Conservation (phyloP, 768 basidiomycete species). For the Serendipita indica region DNA sequence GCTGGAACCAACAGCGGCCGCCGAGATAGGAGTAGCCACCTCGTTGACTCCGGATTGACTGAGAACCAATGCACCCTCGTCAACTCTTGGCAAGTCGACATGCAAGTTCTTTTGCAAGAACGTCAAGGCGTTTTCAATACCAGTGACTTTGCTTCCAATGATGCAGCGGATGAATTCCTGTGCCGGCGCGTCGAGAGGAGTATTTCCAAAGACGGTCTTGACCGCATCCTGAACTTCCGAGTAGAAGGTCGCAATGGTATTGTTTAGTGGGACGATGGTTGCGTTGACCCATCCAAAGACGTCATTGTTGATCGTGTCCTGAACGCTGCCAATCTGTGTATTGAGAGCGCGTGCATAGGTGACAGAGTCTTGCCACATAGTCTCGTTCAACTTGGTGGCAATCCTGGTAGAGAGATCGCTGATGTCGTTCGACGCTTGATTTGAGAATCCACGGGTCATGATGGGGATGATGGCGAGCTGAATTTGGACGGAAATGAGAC, state of each 20-base stretch:
- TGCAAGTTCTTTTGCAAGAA: constrained; percentile 82
- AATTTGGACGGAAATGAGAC: constrained; percentile 69
- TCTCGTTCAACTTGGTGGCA: constrained; percentile 58
- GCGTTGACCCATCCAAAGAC: constrained; percentile 92
- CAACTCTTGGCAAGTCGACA: constrained; percentile 65
- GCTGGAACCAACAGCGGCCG: constrained; percentile 47
- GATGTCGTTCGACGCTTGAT: constrained; percentile 43
- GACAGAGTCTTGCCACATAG: constrained; percentile 69
- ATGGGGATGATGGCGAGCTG: constrained; percentile 72
- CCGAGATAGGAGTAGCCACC: constrained; percentile 59
- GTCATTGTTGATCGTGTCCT: constrained; percentile 67
- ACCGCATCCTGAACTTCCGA: constrained; percentile 67
- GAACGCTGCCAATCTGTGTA: constrained; percentile 46
- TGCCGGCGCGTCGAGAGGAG: constrained; percentile 64
- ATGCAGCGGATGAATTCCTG: constrained; percentile 82
- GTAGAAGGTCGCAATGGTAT: constrained; percentile 77
- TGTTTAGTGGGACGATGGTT: constrained; percentile 77
- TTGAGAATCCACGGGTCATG: constrained; percentile 51
- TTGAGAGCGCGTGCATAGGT: constrained; percentile 72
- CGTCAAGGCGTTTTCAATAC: constrained; percentile 74
- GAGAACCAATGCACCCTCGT: constrained; percentile 59
- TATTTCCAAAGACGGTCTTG: constrained; percentile 64
- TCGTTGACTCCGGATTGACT: constrained; percentile 59
- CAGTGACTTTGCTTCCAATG: constrained; percentile 80
- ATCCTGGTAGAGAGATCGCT: constrained; percentile 57